These are phyloP conservation scores for Choricystis sp. DNA, from an alignment of 139 green algal genomes.

Conservation along the genomic window DNA sequence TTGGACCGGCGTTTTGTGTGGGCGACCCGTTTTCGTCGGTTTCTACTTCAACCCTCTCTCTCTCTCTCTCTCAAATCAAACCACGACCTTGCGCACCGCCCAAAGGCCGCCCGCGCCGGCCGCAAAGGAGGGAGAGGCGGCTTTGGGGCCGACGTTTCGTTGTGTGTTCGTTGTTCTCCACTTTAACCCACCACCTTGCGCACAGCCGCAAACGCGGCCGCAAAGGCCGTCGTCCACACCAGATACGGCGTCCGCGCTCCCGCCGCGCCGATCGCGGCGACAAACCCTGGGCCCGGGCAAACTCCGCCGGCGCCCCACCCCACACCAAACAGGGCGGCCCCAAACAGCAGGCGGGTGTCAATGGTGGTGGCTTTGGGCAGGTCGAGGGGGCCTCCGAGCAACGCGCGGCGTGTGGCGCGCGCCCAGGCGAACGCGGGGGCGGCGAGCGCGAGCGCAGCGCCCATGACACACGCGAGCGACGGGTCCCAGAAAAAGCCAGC, in stretches of 20 bases:
- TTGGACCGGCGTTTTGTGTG: too few species aligned
- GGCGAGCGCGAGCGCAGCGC: slow-evolving; percentile 27
- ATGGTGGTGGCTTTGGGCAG: slow-evolving; percentile 26
- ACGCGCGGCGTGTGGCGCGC: not conserved
- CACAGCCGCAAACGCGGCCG: too few species aligned
- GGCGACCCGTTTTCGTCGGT: too few species aligned
- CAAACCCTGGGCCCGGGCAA: slow-evolving; percentile 42
- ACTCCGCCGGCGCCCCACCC: slow-evolving; percentile 50
- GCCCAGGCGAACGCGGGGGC: slow-evolving; percentile 13
- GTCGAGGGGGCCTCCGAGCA: slow-evolving; percentile 1
- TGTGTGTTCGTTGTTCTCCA: not conserved
- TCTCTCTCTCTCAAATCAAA: too few species aligned
- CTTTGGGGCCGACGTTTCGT: too few species aligned
- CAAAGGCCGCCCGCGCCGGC: too few species aligned
- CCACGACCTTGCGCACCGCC: too few species aligned
- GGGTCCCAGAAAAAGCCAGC: slow-evolving; percentile 16
- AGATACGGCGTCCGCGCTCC: not conserved
- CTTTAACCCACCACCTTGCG: not conserved
- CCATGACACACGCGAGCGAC: slow-evolving; percentile 51
- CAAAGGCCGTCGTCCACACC: not conserved
- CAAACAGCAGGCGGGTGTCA: slow-evolving; percentile 34
- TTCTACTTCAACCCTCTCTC: too few species aligned
- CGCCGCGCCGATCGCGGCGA: slow-evolving; percentile 7
- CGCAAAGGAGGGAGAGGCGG: too few species aligned
- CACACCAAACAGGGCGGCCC: slow-evolving; percentile 45